These are phyloP conservation scores for Aquilaria yunnanensis DNA, from an alignment of 345 rosid species.

Conservation along the genomic window DNA sequence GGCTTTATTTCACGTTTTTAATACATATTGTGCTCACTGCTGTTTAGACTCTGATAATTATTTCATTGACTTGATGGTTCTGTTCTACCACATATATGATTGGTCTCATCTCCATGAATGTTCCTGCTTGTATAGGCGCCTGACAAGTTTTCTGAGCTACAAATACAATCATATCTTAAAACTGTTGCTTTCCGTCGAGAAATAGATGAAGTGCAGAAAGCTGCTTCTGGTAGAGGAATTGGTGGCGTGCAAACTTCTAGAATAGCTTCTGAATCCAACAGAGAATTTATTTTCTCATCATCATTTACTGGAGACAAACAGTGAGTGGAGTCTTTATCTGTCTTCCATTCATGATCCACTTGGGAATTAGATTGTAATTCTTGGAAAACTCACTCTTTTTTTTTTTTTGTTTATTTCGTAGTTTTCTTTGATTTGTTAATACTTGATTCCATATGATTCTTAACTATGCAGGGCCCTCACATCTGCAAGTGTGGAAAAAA, in stretches of 20 bases:
- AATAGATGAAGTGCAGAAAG: slow-evolving; percentile 86
- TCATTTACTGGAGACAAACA: slow-evolving; percentile 85
- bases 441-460: slow-evolving; percentile 3
- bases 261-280: slow-evolving; percentile 94
- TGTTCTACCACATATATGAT: slow-evolving; percentile 2
- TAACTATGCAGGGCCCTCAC: slow-evolving; percentile 47
- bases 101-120: slow-evolving; percentile 9
- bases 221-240: slow-evolving; percentile 77
- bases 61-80: neutral
- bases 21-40: neutral
- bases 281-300: slow-evolving; percentile 90
- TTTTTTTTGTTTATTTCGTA: neutral
- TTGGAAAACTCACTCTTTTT: neutral
- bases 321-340: slow-evolving; percentile 35
- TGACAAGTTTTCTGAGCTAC: slow-evolving; percentile 84
- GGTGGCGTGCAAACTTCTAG: slow-evolving; percentile 86
- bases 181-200: slow-evolving; percentile 95
- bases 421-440: too few relatives aligned
- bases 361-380: too few relatives aligned
- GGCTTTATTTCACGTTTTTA: neutral
- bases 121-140: slow-evolving; percentile 55
- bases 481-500: slow-evolving; percentile 42
- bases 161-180: slow-evolving; percentile 91
- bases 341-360: neutral
- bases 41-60: neutral